Conservation (phyloP, 176 grass and related monocot species). For the Paspalum vaginatum region DNA sequence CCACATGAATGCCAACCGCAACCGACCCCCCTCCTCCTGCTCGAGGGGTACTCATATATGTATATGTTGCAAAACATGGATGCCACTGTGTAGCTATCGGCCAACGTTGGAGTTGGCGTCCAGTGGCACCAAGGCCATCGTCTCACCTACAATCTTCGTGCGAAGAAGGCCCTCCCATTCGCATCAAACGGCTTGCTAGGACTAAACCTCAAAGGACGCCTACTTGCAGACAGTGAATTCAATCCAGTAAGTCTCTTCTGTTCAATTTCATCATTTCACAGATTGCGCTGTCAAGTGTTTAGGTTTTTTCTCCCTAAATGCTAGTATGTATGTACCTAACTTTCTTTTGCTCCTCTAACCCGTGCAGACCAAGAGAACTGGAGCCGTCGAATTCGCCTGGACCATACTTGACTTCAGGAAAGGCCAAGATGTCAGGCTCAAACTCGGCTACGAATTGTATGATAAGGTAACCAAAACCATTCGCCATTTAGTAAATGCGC, state of each 20-base stretch:
- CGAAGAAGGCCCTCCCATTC: slow-evolving; percentile 67
- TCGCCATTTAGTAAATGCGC: neutral
- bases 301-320: too few relatives aligned
- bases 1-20: neutral
- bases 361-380: slow-evolving; percentile 52
- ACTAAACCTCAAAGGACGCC: slow-evolving; percentile 67
- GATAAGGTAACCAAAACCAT: slow-evolving; percentile 53
- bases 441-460: slow-evolving; percentile 68
- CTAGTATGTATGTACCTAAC: neutral
- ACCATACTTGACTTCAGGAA: slow-evolving; percentile 73
- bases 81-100: slow-evolving; percentile 48
- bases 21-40: neutral
- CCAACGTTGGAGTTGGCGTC: slow-evolving; percentile 68
- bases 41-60: too few relatives aligned
- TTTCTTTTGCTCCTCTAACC: neutral
- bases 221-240: slow-evolving; percentile 58
- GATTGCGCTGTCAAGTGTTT: too few relatives aligned
- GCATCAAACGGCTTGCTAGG: slow-evolving; percentile 42
- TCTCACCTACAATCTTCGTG: slow-evolving; percentile 61
- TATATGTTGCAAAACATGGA: neutral
- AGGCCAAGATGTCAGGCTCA: slow-evolving; percentile 92
- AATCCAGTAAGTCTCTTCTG: slow-evolving; percentile 49
- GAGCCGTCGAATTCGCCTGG: slow-evolving; percentile 72
- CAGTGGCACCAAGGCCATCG: slow-evolving; percentile 50
- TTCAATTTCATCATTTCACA: neutral